Conservation (phyloP, 2,329 filamentous ascomycete genomes). For the Hymenoscyphus fraxineus region DNA sequence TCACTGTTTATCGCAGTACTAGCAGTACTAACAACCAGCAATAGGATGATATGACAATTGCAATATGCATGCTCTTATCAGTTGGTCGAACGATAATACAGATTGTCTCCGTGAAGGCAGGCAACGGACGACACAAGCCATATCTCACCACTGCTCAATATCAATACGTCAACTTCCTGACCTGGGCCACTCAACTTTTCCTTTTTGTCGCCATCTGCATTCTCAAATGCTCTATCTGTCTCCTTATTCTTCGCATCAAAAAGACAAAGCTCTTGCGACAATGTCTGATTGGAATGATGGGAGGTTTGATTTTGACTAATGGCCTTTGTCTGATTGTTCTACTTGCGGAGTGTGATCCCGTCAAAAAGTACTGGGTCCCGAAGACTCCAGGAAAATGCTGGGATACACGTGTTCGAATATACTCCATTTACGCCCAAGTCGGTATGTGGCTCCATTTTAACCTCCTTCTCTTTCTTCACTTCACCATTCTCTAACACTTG, state of each 20-base stretch:
- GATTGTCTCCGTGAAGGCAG: conserved; percentile 34
- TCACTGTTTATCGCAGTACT: conserved; percentile 16
- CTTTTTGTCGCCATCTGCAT: conserved; percentile 40
- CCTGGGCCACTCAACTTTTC: conserved; percentile 41
- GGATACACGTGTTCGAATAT: conserved; percentile 14
- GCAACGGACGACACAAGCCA: conserved; percentile 40
- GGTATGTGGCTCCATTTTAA: conserved; percentile 8
- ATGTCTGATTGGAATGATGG: conserved; percentile 30
- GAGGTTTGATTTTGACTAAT: conserved; percentile 14
- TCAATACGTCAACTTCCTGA: conserved; percentile 37
- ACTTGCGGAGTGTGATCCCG: conserved; percentile 15
- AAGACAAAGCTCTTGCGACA: conserved; percentile 33
- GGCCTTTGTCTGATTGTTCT: conserved; percentile 8
- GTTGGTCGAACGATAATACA: conserved; percentile 29
- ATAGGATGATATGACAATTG: conserved; percentile 40
- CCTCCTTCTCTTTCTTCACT: background rate
- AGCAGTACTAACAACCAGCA: conserved; percentile 31
- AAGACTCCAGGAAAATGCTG: conserved; percentile 11
- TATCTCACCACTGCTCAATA: conserved; percentile 36
- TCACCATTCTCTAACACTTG: background rate
- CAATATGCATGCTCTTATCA: background rate
- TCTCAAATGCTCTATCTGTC: conserved; percentile 42
- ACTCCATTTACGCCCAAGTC: conserved; percentile 17
- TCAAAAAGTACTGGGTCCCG: conserved; percentile 9
- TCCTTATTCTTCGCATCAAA: conserved; percentile 42